Conservation (phyloP, 805 yeast species). For the Komagataella mondaviorum region DNA sequence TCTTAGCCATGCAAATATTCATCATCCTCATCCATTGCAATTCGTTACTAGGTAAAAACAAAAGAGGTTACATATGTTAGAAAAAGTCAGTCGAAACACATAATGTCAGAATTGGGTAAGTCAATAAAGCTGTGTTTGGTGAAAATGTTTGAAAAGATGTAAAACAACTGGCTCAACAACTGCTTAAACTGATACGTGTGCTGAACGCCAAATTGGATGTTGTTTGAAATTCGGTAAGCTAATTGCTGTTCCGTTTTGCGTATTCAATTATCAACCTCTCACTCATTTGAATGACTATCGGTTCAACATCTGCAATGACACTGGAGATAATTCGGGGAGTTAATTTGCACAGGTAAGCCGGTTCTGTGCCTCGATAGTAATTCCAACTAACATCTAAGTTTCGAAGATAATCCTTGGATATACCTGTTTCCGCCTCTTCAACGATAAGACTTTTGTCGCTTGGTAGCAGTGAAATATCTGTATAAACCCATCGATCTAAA, state of each 20-base stretch:
- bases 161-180: not conserved
- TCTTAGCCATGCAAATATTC: conserved; percentile 54
- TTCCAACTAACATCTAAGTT: not conserved
- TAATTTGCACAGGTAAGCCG: not conserved
- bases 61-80: no score
- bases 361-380: not conserved
- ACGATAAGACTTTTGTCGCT: not conserved
- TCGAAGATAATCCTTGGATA: not conserved
- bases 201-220: not conserved
- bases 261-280: not conserved
- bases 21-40: conserved; percentile 45
- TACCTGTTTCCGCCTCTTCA: not conserved
- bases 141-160: not conserved
- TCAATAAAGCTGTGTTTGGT: not conserved
- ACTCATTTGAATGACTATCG: not conserved
- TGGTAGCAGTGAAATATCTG: not conserved
- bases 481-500: conserved; percentile 6
- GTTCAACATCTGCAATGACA: not conserved
- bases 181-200: not conserved
- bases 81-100: no score
- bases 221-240: not conserved
- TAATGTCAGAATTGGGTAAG: no score
- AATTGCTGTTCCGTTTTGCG: not conserved
- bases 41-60: no score
- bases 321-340: not conserved